Conservation (phyloP, 2,329 filamentous ascomycete species). For the Fusarium domesticum region DNA sequence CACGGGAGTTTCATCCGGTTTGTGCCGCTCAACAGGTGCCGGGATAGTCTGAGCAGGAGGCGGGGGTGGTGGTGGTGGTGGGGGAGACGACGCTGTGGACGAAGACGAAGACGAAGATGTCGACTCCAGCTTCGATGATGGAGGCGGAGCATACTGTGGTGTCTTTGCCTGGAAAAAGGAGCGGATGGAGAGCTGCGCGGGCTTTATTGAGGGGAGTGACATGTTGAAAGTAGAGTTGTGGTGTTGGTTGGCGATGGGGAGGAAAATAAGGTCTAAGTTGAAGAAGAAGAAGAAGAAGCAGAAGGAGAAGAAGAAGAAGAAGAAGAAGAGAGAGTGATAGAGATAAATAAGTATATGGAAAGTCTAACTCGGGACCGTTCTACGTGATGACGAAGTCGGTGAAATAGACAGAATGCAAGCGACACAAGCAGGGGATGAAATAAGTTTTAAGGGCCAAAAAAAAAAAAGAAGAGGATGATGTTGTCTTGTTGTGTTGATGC, state of each 20-base stretch:
- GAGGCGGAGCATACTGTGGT: conserved; percentile 37
- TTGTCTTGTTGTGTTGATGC: not conserved
- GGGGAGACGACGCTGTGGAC: conserved; percentile 21
- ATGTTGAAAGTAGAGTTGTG: conserved; percentile 27
- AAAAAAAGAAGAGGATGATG: not conserved
- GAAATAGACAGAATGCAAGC: not conserved
- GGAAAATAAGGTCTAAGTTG: too few relatives aligned
- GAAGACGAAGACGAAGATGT: conserved; percentile 4
- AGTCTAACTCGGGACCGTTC: not conserved
- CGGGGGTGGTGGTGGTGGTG: conserved; percentile 17
- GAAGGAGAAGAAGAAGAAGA: conserved; percentile 1
- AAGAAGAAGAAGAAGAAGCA: not conserved
- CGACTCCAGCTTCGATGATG: conserved; percentile 19
- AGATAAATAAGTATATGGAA: not conserved
- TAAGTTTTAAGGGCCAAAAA: too few relatives aligned
- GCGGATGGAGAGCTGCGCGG: conserved; percentile 55
- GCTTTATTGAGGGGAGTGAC: conserved; percentile 41
- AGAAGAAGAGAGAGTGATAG: not conserved
- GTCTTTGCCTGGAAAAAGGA: conserved; percentile 58
- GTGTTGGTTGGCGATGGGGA: not conserved
- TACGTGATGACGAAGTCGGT: not conserved
- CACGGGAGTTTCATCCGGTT: conserved; percentile 5
- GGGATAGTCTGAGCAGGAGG: conserved; percentile 15
- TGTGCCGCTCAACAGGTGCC: conserved; percentile 15
- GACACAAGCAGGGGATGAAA: not conserved